Evolutionary conservation across 1,284 basidiomycete genomes (phyloP), one percentile per base, ranked within the genome.

Genomic region (Cryptococcus sp.): DNA sequence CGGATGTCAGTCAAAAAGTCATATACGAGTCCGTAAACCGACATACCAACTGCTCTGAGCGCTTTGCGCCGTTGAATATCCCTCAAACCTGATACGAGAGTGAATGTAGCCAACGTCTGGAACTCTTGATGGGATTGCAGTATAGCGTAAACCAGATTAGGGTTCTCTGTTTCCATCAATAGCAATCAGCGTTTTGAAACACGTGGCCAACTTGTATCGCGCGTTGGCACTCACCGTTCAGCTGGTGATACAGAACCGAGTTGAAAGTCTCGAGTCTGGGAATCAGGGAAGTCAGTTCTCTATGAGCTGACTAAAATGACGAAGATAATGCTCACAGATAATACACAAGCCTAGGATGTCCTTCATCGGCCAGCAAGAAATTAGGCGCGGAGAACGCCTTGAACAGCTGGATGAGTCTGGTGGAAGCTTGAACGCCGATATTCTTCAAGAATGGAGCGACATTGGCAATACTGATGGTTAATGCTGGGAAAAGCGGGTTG

Each of bases 281-380:
- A 8, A 22, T 8, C 22, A 8, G 22, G 15, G 8, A n/a, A 5
- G 22, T 44, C 41, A 44, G n/a, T n/a, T 22, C n/a, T 44, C 13
- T 44, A 13, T 10, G n/a, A 34, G 29, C 29, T 34, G 29, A 34
- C 11, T 26, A 17, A 11, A 50, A 20, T 26, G 26, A 34, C 13
- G 13, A n/a, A 44, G 22, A 16, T 25, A 3, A 29, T 5, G 25
- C 19, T 11, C 60, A 89, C 87, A 93, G 86, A 78, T 95, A 95
- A 78, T 90, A 97, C 29, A 96, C 81, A 23, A 97, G 79, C 50
- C 94, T 81, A 3, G 95, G 95, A 74, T 98, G 90, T 6, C 92
- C 91, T 77, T 97, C 93, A 64, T 97, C 93, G 0, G 91, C 87
- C 26, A 99, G 80, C 40, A 99, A 80, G 77, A 97, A 98, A 7